Evolutionary conservation across 352 stramenopile genomes (phyloP).

Genomic region (Hyaloperonospora arabidopsidis): DNA sequence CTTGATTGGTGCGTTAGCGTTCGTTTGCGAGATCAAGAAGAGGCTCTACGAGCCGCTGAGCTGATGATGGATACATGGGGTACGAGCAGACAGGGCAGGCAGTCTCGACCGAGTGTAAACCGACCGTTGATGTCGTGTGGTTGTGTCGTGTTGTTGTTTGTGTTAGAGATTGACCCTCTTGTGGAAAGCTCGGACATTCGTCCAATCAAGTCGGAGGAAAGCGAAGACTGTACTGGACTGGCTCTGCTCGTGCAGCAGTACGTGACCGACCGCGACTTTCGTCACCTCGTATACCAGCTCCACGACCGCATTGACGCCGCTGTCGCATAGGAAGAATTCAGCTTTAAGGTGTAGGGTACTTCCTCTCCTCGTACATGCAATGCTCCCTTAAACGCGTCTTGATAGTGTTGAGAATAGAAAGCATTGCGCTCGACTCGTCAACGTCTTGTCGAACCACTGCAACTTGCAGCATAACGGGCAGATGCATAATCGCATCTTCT

Average conservation of each 20-base stretch:
- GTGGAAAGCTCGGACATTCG: constrained; percentile 22
- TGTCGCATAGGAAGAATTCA: constrained; percentile 2
- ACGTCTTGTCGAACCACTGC: constrained; percentile 56
- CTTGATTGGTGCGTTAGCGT: constrained; percentile 18
- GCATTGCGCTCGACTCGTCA: constrained; percentile 68
- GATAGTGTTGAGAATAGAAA: constrained; percentile 67
- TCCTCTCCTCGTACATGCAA: constrained; percentile 15
- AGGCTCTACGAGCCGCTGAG: constrained; percentile 27
- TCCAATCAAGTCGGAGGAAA: constrained; percentile 1
- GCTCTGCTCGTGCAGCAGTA: constrained; percentile 26
- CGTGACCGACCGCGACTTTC: constrained; percentile 28
- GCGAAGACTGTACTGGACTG: constrained; percentile 7
- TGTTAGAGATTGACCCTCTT: constrained; percentile 34
- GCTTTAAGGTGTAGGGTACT: constrained; percentile 1
- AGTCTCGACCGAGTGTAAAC: neutral
- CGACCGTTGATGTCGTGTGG: neutral
- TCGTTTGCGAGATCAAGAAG: constrained; percentile 16
- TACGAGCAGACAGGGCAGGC: constrained; percentile 3
- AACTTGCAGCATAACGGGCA: constrained; percentile 84
- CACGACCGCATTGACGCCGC: constrained; percentile 30
- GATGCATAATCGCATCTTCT: constrained; percentile 85
- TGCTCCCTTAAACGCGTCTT: constrained; percentile 57
- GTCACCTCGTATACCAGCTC: constrained; percentile 30
- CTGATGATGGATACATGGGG: constrained; percentile 43
- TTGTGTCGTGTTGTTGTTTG: neutral